Evolutionary conservation across 192 early-diverging fungal species (phyloP), one percentile per base, ranked within the genome.

Genomic region (Coemansia sp.): DNA sequence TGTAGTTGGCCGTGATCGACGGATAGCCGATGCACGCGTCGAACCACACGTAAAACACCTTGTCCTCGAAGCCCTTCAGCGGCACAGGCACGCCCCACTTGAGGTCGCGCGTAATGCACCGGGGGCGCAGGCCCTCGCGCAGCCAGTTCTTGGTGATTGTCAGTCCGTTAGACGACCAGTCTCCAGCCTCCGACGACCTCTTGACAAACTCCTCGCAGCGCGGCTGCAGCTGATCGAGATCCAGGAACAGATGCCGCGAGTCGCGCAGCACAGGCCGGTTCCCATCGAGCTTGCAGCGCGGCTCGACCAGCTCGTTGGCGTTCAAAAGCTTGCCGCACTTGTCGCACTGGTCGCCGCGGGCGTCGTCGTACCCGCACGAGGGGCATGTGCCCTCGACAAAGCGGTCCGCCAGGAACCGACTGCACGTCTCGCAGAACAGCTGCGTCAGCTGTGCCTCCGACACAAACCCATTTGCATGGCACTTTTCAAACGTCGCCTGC

Each of bases 1-100:
- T 95, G 77, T 97, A 97, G 57, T 88, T 94, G 39, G 95, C 95
- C 1, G 95, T 98, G 72, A 99, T 99, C 32, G 95, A 97, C 20
- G 92, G 88, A 67, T 98, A 98, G 49, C 97, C 97, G 62, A 99
- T 95, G 58, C 90, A 91, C 24, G 97, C 97, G 67, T 99, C 97
- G 61, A 95, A 98, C 97, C 97, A 99, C 34, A 99, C 97, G 74
- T 99, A 99, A 53, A 99, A 98, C 19, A 98, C 95, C 83, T 98
- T 98, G 49, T 86, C 78, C 61, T 93, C 86, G 57, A 84, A 94
- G 18, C 90, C 92, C 10, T 79, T 72, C 24, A 90, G 81, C 16
- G 97, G 97, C 11, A 99, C 95, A 28, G 89, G 88, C 34, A 92
- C 92, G 32, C 97, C 97, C 97, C 97, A 99, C 71, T 97, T 98